Evolutionary conservation across 768 basidiomycete genomes (phyloP).

Genomic region (Phanerochaete carnosa): DNA sequence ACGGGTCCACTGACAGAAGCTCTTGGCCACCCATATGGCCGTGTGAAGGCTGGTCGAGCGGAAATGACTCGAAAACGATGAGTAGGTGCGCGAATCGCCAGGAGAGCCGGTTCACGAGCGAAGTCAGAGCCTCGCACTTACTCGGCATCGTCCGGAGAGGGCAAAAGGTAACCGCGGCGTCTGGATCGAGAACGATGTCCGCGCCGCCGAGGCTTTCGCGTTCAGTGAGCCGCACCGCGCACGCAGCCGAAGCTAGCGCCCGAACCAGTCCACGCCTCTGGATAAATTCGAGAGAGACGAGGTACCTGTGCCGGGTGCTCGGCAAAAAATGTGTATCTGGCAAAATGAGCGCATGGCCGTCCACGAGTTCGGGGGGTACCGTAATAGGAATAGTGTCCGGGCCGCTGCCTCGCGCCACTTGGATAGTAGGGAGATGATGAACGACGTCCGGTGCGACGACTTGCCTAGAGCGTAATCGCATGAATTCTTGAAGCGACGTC

Average conservation of each 20-base stretch:
- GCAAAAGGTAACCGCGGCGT: constrained; percentile 52
- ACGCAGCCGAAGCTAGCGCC: constrained; percentile 41
- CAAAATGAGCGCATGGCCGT: constrained; percentile 12
- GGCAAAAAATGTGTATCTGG: constrained; percentile 31
- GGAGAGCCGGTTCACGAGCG: constrained; percentile 50
- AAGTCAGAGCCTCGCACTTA: constrained; percentile 40
- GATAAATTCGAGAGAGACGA: constrained; percentile 65
- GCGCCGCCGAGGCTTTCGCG: constrained; percentile 55
- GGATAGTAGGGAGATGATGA: background rate
- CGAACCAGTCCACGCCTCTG: constrained; percentile 64
- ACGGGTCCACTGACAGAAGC: constrained; percentile 35
- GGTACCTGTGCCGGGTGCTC: constrained; percentile 53
- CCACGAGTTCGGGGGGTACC: constrained; percentile 19
- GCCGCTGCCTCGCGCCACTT: background rate
- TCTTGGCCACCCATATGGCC: constrained; percentile 4
- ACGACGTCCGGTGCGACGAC: background rate
- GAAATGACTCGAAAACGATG: constrained; percentile 47
- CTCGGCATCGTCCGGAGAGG: constrained; percentile 46
- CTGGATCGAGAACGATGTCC: constrained; percentile 67
- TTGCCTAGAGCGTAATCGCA: background rate
- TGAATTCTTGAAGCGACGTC: background rate
- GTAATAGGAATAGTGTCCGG: background rate
- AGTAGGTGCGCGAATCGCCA: constrained; percentile 57
- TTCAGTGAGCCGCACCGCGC: constrained; percentile 59
- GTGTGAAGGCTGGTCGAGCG: constrained; percentile 5